Base-by-base conservation (phyloP, 192 early-diverging fungal genomes). In the Coemansia sp. region DNA sequence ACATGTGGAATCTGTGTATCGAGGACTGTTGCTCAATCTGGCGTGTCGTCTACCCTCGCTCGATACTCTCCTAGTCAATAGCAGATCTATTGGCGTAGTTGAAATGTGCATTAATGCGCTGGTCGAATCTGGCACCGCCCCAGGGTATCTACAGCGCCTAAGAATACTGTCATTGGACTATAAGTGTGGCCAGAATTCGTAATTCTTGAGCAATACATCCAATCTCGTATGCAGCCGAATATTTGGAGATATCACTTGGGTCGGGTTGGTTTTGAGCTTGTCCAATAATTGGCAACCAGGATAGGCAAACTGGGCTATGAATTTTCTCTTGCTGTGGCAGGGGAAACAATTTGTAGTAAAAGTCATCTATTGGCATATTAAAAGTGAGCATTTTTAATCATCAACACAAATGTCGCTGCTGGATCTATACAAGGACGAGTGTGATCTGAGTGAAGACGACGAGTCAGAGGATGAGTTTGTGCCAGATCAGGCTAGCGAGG, bases 401-500 rank as follows among this genome's bases (percentile, higher is more conserved):
- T 54, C 33, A n/a, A 10, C 11, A 31, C 9, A 29, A 5, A 82
- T 83, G 80, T 83, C 80, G 66, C 67, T 83, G 20, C 76, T 77
- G 12, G 82, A 84, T 40, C 66, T 84, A 59, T 84, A 84, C 72
- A 70, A 67, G 33, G 70, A 73, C 59, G 71, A 63, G 38, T 43
- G 34, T 49, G 44, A 43, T 20, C 22, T 46, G 24, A 55, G 40
- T 44, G 59, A 42, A 20, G 65, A 68, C 51, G 70, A 55, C 16
- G 73, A 60, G 15, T 65, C 51, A 5, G 67, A 81, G 51, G 79
- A 81, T n/a, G 79, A 81, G 41, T 81, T 75, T 73, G 74, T 81
- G 36, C 79, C 79, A 3, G 61, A 6, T 42, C 61, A 63, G 22
- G 61, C 22, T n/a, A 63, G 61, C 20, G 61, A 42, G 5, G 57